Evolutionary conservation across 192 early-diverging fungal species (phyloP).

Genomic region (Spinellus fusiger): DNA sequence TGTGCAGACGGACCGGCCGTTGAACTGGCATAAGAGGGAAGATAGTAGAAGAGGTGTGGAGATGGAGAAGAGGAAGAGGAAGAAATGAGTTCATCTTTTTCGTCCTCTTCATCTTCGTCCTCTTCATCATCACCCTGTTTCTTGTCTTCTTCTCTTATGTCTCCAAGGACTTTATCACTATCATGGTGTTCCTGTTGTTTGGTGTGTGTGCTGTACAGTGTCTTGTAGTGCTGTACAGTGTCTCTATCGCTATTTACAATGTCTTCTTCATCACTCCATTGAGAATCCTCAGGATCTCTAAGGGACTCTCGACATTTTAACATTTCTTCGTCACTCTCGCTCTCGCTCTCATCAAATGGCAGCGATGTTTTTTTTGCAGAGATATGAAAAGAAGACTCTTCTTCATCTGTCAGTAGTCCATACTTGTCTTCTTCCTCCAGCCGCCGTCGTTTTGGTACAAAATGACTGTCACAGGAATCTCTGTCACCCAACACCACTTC

Average conservation of each 20-base stretch:
- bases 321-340: too few relatives aligned
- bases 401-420: background rate
- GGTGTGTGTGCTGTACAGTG: background rate
- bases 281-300: too few relatives aligned
- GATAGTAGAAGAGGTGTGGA: background rate
- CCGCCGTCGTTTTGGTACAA: background rate
- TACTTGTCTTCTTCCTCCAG: background rate
- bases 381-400: background rate
- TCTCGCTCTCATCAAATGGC: slow-evolving; percentile 1
- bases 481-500: background rate
- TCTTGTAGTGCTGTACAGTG: background rate
- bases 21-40: background rate
- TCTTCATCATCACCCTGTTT: slow-evolving; percentile 3
- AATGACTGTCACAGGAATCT: background rate
- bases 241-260: slow-evolving; percentile 4
- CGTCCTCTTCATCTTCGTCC: slow-evolving; percentile 6
- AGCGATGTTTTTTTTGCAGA: background rate
- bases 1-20: background rate
- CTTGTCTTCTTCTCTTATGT: background rate
- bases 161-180: too few relatives aligned
- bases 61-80: slow-evolving; percentile 20
- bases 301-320: too few relatives aligned
- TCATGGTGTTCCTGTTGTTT: too few relatives aligned
- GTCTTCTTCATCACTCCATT: slow-evolving; percentile 5
- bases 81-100: slow-evolving; percentile 29